phyloP scores from a whole-genome alignment of 2,329 filamentous ascomycete species.

The Endothia cerciana region DNA sequence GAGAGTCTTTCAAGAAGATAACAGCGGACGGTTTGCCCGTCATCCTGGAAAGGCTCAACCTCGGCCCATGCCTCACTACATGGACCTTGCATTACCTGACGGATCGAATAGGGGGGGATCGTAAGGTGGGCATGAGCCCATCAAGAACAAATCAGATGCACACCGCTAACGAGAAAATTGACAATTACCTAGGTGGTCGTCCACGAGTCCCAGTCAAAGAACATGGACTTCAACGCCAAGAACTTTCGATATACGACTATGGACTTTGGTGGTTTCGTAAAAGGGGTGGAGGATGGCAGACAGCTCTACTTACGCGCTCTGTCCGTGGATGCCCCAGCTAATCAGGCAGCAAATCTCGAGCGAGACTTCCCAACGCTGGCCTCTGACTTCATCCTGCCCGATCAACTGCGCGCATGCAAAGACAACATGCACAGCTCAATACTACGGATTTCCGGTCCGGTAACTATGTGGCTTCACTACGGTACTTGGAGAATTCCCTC shows the following conservation, averaged over 20 bases:
- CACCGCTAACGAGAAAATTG: background rate
- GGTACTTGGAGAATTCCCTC: conserved; percentile 55
- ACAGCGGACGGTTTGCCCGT: conserved; percentile 62
- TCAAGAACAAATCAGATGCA: background rate
- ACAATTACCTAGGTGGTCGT: conserved; percentile 63
- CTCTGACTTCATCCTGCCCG: conserved; percentile 71
- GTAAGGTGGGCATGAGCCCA: conserved; percentile 52
- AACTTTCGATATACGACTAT: conserved; percentile 80
- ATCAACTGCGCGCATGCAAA: conserved; percentile 59
- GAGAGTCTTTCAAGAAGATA: conserved; percentile 63
- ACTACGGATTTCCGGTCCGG: conserved; percentile 76
- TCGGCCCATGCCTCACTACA: conserved; percentile 67
- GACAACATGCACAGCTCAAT: conserved; percentile 77
- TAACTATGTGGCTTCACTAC: conserved; percentile 90
- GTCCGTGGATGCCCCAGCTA: conserved; percentile 69
- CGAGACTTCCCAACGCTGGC: conserved; percentile 73
- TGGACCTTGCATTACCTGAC: conserved; percentile 75
- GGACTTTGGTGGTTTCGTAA: conserved; percentile 68
- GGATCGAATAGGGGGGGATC: conserved; percentile 61
- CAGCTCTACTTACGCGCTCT: conserved; percentile 79
- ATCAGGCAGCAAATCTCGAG: conserved; percentile 69
- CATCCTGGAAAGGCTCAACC: conserved; percentile 65
- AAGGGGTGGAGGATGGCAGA: conserved; percentile 60
- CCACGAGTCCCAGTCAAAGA: conserved; percentile 67
- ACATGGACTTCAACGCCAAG: conserved; percentile 81